phyloP scores from a whole-genome alignment of 2,329 filamentous ascomycete species.

The Mollisia scopiformis region DNA sequence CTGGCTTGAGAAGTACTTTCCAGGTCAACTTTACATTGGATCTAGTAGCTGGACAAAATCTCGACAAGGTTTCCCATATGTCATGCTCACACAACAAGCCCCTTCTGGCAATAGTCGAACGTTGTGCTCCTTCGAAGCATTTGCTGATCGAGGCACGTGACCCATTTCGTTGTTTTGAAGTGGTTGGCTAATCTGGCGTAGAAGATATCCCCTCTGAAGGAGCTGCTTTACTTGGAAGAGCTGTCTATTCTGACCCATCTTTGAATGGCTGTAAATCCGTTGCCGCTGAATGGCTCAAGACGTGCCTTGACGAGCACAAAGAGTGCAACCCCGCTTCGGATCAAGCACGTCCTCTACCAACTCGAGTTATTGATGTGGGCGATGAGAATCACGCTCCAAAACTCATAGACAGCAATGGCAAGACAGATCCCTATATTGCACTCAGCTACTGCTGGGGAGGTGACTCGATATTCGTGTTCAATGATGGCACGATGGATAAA shows the following conservation, averaged over 20 bases:
- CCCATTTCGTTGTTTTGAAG: neutral
- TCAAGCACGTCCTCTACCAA: conserved; percentile 6
- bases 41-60: conserved; percentile 22
- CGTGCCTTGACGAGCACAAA: conserved; percentile 18
- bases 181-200: conserved; percentile 1
- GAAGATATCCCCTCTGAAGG: conserved; percentile 16
- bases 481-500: conserved; percentile 7
- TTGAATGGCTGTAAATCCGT: conserved; percentile 15
- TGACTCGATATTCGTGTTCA: conserved; percentile 9
- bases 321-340: conserved; percentile 3
- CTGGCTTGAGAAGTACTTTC: conserved; percentile 15
- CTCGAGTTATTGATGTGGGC: conserved; percentile 23
- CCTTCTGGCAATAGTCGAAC: conserved; percentile 8
- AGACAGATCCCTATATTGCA: conserved; percentile 14
- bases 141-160: conserved; percentile 21
- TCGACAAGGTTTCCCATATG: conserved; percentile 21
- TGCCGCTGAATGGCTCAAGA: conserved; percentile 16
- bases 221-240: conserved; percentile 13
- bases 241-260: conserved; percentile 18
- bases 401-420: conserved; percentile 10
- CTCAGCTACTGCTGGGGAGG: conserved; percentile 27
- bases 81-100: conserved; percentile 16
- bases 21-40: conserved; percentile 21
- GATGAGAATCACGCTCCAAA: conserved; percentile 7
- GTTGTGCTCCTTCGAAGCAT: conserved; percentile 22